A percentile compares a stretch with the other conserved stretches of the same genome.
Conservation (phyloP, 352 stramenopile genomes). For the Pythium grandisporangium region DNA sequence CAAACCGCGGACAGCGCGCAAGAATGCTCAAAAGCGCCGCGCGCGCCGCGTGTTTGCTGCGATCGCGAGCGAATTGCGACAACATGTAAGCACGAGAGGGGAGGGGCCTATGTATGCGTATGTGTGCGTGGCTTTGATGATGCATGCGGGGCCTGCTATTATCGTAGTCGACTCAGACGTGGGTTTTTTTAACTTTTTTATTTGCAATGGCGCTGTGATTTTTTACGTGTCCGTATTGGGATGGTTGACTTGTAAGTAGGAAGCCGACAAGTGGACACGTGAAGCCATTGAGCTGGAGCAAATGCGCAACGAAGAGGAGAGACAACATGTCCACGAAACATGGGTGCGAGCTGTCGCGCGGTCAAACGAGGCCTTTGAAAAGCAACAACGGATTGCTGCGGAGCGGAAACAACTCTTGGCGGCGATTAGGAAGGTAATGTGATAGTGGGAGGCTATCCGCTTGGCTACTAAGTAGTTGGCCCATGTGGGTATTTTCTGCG, state of each 20-base stretch:
- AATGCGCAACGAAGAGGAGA: slow-evolving; percentile 47
- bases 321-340: slow-evolving; percentile 40
- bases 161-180: no score
- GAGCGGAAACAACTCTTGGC: slow-evolving; percentile 42
- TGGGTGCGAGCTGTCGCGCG: slow-evolving; percentile 36
- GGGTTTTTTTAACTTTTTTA: no score
- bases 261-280: slow-evolving; percentile 25
- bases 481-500: not conserved
- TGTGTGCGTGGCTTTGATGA: no score
- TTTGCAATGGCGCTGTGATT: no score
- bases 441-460: not conserved
- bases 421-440: slow-evolving; percentile 43
- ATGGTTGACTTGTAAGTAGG: no score
- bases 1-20: slow-evolving; percentile 41
- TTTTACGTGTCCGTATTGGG: no score
- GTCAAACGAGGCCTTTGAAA: slow-evolving; percentile 28
- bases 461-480: not conserved
- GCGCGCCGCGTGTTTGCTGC: slow-evolving; percentile 54
- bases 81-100: slow-evolving; percentile 13
- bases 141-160: no score
- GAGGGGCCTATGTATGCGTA: not conserved
- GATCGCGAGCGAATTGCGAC: slow-evolving; percentile 37
- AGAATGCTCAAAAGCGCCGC: slow-evolving; percentile 74
- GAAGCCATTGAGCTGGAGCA: slow-evolving; percentile 35
- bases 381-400: slow-evolving; percentile 28